phyloP scores from a whole-genome alignment of 108 stramenopile genomes.

The Mayamaea pseudoterrestris region DNA sequence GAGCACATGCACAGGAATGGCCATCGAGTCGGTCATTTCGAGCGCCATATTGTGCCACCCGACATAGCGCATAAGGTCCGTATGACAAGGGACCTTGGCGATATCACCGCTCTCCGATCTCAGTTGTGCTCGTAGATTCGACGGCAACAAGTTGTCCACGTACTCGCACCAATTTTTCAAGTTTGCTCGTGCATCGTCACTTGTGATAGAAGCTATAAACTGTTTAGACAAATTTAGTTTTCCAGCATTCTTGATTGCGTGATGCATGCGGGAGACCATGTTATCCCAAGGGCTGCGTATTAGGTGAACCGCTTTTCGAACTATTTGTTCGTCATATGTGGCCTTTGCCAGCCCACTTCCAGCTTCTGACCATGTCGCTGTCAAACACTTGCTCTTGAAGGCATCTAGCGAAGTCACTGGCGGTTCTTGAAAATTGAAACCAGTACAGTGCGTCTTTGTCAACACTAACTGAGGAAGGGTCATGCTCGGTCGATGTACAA shows the following conservation, averaged over 20 bases:
- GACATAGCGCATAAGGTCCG: conserved; percentile 44
- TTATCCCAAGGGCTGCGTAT: conserved; percentile 54
- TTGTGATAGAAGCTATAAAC: not conserved
- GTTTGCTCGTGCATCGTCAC: too few relatives aligned
- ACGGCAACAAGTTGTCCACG: conserved; percentile 5
- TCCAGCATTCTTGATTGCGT: conserved; percentile 3
- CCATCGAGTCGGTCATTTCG: not conserved
- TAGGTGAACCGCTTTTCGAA: conserved; percentile 31
- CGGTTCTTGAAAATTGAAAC: conserved; percentile 21
- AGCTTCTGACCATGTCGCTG: conserved; percentile 8
- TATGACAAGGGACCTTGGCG: conserved; percentile 15
- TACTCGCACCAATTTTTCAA: conserved; percentile 11
- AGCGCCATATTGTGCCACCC: conserved; percentile 62
- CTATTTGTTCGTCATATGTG: conserved; percentile 18
- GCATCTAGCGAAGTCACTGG: conserved; percentile 29
- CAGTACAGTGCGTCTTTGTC: conserved; percentile 61
- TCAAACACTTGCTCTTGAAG: conserved; percentile 4
- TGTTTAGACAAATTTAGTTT: conserved; percentile 1
- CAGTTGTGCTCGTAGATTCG: conserved; percentile 1
- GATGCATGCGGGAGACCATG: conserved; percentile 38
- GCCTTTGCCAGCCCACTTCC: conserved; percentile 2
- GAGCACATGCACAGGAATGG: conserved; percentile 2
- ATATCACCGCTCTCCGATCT: not conserved
- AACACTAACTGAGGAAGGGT: conserved; percentile 11
- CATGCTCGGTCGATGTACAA: not conserved